phyloP scores from a whole-genome alignment of 208 protist genomes.

The Herpetomonas samuelpessoai region DNA sequence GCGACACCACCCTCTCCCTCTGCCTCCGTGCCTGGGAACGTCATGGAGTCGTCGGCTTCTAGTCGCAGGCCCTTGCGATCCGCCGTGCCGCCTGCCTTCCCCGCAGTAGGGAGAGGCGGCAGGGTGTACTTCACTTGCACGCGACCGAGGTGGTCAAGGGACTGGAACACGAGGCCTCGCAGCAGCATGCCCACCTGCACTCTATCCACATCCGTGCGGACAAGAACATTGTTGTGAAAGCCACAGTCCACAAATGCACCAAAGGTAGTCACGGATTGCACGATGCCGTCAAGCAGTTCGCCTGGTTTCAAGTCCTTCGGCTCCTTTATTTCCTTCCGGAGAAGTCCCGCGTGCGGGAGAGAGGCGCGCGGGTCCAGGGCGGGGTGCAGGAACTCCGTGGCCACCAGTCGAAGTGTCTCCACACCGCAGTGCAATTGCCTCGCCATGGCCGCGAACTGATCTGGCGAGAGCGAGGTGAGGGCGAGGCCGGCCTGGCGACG shows the following conservation, averaged over 20 bases:
- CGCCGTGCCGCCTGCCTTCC: not conserved
- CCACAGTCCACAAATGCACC: constrained; percentile 86
- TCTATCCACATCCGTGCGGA: constrained; percentile 42
- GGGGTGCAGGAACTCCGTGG: constrained; percentile 50
- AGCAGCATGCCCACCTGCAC: constrained; percentile 58
- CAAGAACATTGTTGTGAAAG: constrained; percentile 67
- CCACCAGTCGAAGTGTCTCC: constrained; percentile 61
- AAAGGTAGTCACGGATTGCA: constrained; percentile 78
- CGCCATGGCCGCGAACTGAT: constrained; percentile 11
- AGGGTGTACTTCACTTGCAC: constrained; percentile 35
- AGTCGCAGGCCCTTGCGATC: constrained; percentile 24
- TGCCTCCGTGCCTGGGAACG: too few species aligned
- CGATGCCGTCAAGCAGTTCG: constrained; percentile 52
- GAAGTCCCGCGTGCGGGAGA: constrained; percentile 68
- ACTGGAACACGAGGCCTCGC: constrained; percentile 29
- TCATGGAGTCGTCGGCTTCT: constrained; percentile 48
- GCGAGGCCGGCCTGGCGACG: constrained; percentile 18
- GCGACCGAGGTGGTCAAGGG: constrained; percentile 54
- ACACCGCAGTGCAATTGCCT: constrained; percentile 42
- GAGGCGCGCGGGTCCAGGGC: constrained; percentile 67
- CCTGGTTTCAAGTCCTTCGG: constrained; percentile 40
- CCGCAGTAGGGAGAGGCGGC: not conserved
- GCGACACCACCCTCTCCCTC: too few species aligned
- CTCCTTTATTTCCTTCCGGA: constrained; percentile 46
- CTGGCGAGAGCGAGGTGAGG: constrained; percentile 10